Conservation (phyloP, 331 rosid genomes). For the Pyracantha coccinea region DNA sequence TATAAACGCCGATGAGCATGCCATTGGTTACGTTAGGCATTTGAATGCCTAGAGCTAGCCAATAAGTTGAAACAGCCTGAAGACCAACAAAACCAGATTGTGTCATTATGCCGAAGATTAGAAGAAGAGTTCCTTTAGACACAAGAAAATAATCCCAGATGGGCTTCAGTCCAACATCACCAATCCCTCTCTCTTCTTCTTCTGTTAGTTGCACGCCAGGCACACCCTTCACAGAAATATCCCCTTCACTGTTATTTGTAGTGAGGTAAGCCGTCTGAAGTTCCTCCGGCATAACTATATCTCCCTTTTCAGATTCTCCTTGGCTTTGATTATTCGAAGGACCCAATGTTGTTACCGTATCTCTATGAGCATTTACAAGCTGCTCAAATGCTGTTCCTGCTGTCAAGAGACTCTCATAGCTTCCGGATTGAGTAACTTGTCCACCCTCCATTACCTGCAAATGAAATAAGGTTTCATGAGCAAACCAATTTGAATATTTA, state of each 20-base stretch:
- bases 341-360: slow-evolving; percentile 27
- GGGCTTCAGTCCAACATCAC: slow-evolving; percentile 65
- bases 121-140: slow-evolving; percentile 35
- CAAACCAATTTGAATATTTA: not conserved
- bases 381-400: slow-evolving; percentile 66
- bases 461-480: not conserved
- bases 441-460: slow-evolving; percentile 67
- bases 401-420: slow-evolving; percentile 50
- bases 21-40: slow-evolving; percentile 36
- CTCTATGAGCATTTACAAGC: slow-evolving; percentile 78
- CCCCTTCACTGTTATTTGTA: slow-evolving; percentile 28
- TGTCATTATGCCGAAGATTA: slow-evolving; percentile 16
- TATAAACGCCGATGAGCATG: slow-evolving; percentile 42
- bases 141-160: slow-evolving; percentile 48
- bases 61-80: slow-evolving; percentile 50
- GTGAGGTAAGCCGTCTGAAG: slow-evolving; percentile 5
- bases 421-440: slow-evolving; percentile 52
- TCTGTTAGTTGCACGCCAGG: slow-evolving; percentile 50
- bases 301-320: slow-evolving; percentile 14
- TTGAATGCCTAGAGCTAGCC: slow-evolving; percentile 71
- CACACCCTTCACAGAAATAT: slow-evolving; percentile 19
- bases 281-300: slow-evolving; percentile 10
- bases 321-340: slow-evolving; percentile 18
- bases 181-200: slow-evolving; percentile 63
- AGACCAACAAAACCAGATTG: slow-evolving; percentile 34